Evolutionary conservation across 768 basidiomycete genomes (phyloP).

Genomic region (Lactarius sanguifluus): DNA sequence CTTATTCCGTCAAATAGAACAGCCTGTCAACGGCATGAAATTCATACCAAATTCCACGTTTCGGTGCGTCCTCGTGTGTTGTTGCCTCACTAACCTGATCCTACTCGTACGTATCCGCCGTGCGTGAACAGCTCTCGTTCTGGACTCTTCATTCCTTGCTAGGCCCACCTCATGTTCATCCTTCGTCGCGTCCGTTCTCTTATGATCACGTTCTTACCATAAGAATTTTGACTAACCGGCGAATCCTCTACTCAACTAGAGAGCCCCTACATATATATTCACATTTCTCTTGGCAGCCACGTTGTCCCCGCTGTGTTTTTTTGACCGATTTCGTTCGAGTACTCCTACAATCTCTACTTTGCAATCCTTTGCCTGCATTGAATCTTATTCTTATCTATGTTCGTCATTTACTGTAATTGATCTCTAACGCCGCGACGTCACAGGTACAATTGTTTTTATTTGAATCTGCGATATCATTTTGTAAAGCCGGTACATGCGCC

Average conservation of each 20-base stretch:
- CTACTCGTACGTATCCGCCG: slow-evolving; percentile 5
- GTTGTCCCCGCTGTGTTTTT: neutral
- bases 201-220: neutral
- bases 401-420: slow-evolving; percentile 16
- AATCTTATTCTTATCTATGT: slow-evolving; percentile 7
- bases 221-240: neutral
- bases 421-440: slow-evolving; percentile 15
- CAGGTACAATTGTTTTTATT: slow-evolving; percentile 17
- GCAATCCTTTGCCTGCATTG: neutral
- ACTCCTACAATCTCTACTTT: neutral
- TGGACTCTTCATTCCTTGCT: neutral
- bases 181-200: neutral
- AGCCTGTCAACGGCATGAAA: neutral
- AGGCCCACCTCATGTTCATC: slow-evolving; percentile 1
- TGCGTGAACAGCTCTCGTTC: neutral
- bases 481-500: neutral
- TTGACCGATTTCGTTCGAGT: neutral
- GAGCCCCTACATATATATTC: neutral
- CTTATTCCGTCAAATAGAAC: neutral
- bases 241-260: neutral
- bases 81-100: neutral
- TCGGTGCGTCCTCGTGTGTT: slow-evolving; percentile 21
- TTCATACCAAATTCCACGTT: slow-evolving; percentile 2
- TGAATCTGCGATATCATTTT: neutral
- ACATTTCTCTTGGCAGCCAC: slow-evolving; percentile 6